These are phyloP conservation scores for Begonia masoniana DNA, from an alignment of 306 rosid genomes.

Conservation along the genomic window DNA sequence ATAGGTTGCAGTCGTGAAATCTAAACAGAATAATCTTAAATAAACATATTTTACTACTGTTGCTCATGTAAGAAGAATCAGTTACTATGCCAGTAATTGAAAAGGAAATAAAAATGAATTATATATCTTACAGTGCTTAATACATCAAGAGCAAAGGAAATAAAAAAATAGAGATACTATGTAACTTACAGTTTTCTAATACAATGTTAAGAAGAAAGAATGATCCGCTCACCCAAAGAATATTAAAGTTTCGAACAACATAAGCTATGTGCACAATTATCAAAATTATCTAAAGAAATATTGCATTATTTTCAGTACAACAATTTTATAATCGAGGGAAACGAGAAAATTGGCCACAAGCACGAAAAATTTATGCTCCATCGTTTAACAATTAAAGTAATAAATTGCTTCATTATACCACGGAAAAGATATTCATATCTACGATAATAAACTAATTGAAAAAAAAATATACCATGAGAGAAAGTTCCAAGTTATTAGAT, in stretches of 20 bases:
- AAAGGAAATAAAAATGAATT: not conserved
- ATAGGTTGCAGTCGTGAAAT: not conserved
- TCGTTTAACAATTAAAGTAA: not conserved
- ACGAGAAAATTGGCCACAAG: not conserved
- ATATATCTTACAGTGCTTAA: not conserved
- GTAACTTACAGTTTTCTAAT: too few relatives aligned
- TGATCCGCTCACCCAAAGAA: too few relatives aligned
- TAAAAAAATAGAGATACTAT: too few relatives aligned
- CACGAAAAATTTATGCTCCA: not conserved
- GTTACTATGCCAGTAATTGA: not conserved
- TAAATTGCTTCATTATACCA: not conserved
- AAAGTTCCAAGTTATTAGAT: constrained; percentile 9
- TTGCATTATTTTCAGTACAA: too few relatives aligned
- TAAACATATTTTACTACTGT: not conserved
- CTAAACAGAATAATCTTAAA: not conserved
- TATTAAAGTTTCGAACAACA: too few relatives aligned
- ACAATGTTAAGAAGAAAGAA: too few relatives aligned
- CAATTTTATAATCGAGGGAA: not conserved
- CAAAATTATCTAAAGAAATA: too few relatives aligned
- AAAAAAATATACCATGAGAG: constrained; percentile 9
- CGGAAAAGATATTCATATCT: too few relatives aligned
- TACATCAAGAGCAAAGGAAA: not conserved
- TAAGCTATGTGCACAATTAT: too few relatives aligned
- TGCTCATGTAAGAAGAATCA: not conserved
- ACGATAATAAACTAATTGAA: not conserved